Base-by-base conservation (phyloP, 139 green algal genomes). In the Picochlorum costavermella region DNA sequence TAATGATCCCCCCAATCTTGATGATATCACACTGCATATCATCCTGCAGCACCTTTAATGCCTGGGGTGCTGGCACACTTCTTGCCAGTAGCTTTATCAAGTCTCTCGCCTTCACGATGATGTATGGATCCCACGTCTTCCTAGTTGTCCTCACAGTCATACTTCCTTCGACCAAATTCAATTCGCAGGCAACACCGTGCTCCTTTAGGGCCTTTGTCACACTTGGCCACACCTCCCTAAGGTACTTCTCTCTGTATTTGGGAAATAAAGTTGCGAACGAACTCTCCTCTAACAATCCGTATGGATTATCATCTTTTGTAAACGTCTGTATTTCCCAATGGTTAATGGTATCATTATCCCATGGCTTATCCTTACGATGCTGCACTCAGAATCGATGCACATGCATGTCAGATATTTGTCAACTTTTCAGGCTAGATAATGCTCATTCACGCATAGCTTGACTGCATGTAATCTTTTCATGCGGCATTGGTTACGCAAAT, bases 171-270 rank as follows among this genome's bases (percentile, higher is more conserved):
- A 93, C 81, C 72, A 98, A 71, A 75, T 98, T 97, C 28, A 98
- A 89, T 83, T 98, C 90, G 71, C 92, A 98, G 8, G 31, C 76
- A 5, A 94, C 70, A 36, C 85, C 83, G 2, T 76, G 57, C 58
- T 96, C 89, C 69, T 98, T 97, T 2, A 98, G 75, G 17, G 87
- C 75, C 6, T 77, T 69, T 6, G 90, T 97, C 9, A 99, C 81
- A 0, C 77, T 82, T 0, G 94, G 91, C 94, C 94, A 99, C 23
- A 92, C 84, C 65, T 98, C 93, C 2, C 92, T 79, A 66, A 99
- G 71, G 71, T 99, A 98, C 72, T 95, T 94, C 60, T 99, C 93
- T 75, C 91, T 76, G 75, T 99, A 99, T 75, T 98, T 96, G 25
- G 94, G 94, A 51, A 98, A 99, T 8, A 99, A 77, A 1, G 84